Percentiles rank a stretch among this genome's conserved stretches.
Conservation (phyloP, 176 grass and related monocot genomes). For the sorghum (Sorghum bicolor) region Sorghum_bicolor_NCBIv3 NC_012872.2:69596501-69597000, state of each 20-base stretch:
- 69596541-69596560: neutral
- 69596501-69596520: neutral
- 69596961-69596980: neutral
- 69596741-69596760: constrained; percentile 75
- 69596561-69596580: neutral
- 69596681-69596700: constrained; percentile 91
- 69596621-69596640: neutral
- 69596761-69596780: neutral
- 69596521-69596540: neutral
- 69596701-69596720: constrained; percentile 70
- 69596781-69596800: neutral
- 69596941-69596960: constrained; percentile 1
- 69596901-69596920: constrained; percentile 92
- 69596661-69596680: constrained; percentile 22
- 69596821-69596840: constrained; percentile 74
- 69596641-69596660: neutral
- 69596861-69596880: constrained; percentile 82
- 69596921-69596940: neutral
- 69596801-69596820: neutral
- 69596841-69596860: constrained; percentile 75
- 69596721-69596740: constrained; percentile 79
- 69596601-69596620: neutral
- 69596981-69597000: neutral
- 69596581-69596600: neutral
- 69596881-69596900: constrained; percentile 91